Conservation (phyloP, 2,329 filamentous ascomycete species). For the Stagonosporopsis rhizophila region DNA sequence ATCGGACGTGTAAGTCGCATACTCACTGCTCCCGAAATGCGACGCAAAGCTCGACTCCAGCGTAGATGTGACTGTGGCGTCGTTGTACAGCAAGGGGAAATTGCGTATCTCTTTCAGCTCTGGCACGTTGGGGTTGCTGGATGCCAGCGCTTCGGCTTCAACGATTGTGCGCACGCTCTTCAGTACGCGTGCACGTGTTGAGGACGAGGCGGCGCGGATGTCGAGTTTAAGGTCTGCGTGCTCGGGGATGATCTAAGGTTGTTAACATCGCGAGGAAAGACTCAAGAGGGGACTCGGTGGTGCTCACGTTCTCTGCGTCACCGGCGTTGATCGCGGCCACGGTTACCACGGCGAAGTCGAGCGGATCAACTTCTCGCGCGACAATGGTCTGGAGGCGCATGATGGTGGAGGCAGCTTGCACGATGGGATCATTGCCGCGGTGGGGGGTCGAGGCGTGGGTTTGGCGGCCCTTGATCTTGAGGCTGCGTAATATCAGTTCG, state of each 20-base stretch:
- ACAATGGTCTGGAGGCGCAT: constrained; percentile 67
- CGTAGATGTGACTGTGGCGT: constrained; percentile 51
- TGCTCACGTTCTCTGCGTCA: constrained; percentile 60
- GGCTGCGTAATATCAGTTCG: constrained; percentile 45
- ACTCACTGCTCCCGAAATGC: constrained; percentile 51
- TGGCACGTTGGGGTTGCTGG: constrained; percentile 54
- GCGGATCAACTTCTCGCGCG: constrained; percentile 60
- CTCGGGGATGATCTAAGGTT: constrained; percentile 59
- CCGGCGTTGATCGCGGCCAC: constrained; percentile 66
- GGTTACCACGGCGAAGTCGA: constrained; percentile 64
- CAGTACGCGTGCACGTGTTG: constrained; percentile 58
- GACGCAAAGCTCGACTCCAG: constrained; percentile 55
- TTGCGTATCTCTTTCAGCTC: constrained; percentile 49
- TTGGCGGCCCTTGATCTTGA: constrained; percentile 65
- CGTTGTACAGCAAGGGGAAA: constrained; percentile 62
- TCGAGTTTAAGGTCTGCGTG: constrained; percentile 63
- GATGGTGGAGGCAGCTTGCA: constrained; percentile 64
- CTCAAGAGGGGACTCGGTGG: not conserved
- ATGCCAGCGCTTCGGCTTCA: constrained; percentile 61
- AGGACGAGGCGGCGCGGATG: constrained; percentile 57
- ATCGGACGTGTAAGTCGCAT: constrained; percentile 47
- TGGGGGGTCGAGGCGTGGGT: constrained; percentile 66
- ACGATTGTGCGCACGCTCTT: constrained; percentile 61
- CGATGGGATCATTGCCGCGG: constrained; percentile 61
- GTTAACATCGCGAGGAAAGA: not conserved